Base-by-base conservation (phyloP, 768 basidiomycete species). In the Leucogyrophana mollusca region DNA sequence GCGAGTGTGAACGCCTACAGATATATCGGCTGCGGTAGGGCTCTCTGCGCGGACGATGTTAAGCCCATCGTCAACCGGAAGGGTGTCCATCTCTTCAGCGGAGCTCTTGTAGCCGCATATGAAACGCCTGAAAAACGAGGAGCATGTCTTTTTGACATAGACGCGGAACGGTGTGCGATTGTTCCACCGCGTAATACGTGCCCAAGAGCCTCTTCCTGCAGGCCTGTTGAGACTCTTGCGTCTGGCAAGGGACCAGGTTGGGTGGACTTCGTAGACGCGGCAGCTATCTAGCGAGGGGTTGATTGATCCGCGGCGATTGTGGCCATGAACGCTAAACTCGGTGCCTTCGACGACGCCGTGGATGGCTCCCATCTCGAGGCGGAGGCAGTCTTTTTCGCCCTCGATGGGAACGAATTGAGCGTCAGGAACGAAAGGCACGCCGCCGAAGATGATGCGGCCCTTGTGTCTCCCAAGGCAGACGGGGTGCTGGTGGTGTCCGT, bases 341-440 rank as follows among this genome's bases (percentile, higher is more conserved):
- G 75, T 82, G 38, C 83, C 85, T 49, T 76, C 74, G n/a, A 75
- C 72, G 16, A 87, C 67, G 2, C 85, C 85, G 49, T 85, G 82
- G 4, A 80, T 74, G 1, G 76, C 72, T 10, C 85, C 85, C 30
- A 78, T 73, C 25, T 76, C 75, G 24, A 87, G 61, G 49, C 75
- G 75, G 36, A 84, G 53, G 33, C 60, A 56, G 17, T 71, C 67
- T 24, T 65, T 63, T 38, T 73, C 62, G 14, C 70, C 57, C 36
- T 68, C 67, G 30, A 76, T 72, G 11, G 74, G 62, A 43, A 80
- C 69, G 46, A 77, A 79, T 27, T 66, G 65, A 16, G 64, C 58
- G 56, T 85, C 79, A 21, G 71, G 59, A 30, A 64, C 55, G 56
- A 86, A 85, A 18, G 85, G 82, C 14, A 78, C 62, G 8, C 72